These are phyloP conservation scores for Trichoderma harzianum DNA, from an alignment of 2,329 filamentous ascomycete genomes.

Conservation along the genomic window DNA sequence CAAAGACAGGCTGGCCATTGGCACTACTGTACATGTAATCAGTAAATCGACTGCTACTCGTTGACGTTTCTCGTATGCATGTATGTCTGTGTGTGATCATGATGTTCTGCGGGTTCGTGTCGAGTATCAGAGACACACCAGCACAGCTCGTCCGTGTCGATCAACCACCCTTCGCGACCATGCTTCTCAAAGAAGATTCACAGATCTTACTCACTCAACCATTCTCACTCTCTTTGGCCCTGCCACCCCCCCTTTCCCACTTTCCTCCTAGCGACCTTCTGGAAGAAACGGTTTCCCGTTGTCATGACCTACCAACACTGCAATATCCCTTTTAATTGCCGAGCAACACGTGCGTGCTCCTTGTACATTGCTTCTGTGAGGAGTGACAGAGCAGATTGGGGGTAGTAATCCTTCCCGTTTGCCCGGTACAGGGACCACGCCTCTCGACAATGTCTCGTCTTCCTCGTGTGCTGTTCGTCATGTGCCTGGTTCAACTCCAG, in stretches of 20 bases:
- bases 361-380: neutral
- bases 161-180: neutral
- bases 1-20: neutral
- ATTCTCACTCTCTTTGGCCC: neutral
- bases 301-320: conserved; percentile 1
- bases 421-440: neutral
- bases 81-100: neutral
- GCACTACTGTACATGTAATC: neutral
- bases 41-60: neutral
- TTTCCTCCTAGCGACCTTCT: neutral
- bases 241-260: too few species aligned
- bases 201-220: too few species aligned
- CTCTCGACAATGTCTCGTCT: neutral
- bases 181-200: neutral
- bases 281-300: neutral
- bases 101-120: neutral
- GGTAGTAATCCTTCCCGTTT: conserved; percentile 3
- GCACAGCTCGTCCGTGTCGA: neutral
- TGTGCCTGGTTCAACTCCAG: neutral
- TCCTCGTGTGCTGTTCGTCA: neutral
- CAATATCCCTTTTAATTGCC: conserved; percentile 7
- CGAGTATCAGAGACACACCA: neutral
- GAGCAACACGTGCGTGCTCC: neutral
- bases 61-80: neutral
- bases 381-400: neutral